Base-by-base conservation (phyloP, 345 rosid genomes). In the Rhizophora mangle region DNA sequence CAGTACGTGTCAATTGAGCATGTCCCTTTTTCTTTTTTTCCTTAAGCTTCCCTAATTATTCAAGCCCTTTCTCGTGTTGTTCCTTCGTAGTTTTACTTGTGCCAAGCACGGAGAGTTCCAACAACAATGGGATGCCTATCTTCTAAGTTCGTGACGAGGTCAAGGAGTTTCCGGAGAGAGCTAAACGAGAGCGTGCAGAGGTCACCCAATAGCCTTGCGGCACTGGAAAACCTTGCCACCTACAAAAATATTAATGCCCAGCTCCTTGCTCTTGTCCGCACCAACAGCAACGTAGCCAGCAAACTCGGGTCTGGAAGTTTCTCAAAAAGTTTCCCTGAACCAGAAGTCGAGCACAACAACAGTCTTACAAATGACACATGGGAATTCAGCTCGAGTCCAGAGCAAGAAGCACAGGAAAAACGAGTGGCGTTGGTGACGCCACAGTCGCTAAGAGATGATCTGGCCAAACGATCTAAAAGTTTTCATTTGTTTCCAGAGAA, bases 111-210 rank as follows among this genome's bases (percentile, higher is more conserved):
- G 6, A 56, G 60, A 51, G 27, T 51, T 49, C 68, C 39, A 5
- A 21, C 15, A 13, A 59, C 47, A 68, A 82, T 83, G 84, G 81
- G 86, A 32, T 83, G 86, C 75, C 71, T 83, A n/a, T 78, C 73
- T 29, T 83, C 86, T 2, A 80, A 83, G 66, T 63, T 74, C 13
- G 49, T 78, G 62, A 60, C 76, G 0, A 73, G 73, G 49, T 80
- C 86, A 1, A 27, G 63, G 59, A 83, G 84, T 67, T 62, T 67
- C 52, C 61, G 22, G 59, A 77, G 74, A 55, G 79, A 80, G 66
- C 55, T 62, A 55, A 73, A 63, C 66, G 54, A 60, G 57, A 72
- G 72, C 34, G 34, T 62, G 19, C 78, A 65, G 62, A 67, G 69
- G 62, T 71, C 66, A 46, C 63, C 63, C n/a, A 67, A 64, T 39